phyloP scores from a whole-genome alignment of 805 yeast genomes.

The Lipomyces orientalis region DNA sequence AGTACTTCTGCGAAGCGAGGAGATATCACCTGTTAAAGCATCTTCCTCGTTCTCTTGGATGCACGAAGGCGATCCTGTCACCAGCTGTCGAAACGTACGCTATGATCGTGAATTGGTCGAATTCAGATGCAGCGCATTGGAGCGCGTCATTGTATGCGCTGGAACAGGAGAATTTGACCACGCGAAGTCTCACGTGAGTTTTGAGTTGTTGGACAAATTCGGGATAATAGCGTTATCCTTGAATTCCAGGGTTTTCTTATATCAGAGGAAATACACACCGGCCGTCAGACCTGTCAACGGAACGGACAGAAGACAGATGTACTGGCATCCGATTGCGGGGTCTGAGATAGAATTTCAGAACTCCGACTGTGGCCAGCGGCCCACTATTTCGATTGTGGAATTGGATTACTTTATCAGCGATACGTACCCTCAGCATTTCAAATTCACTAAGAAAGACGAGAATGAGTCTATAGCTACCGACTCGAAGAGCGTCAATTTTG shows the following conservation, averaged over 20 bases:
- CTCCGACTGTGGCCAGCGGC: not conserved
- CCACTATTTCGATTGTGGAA: conserved; percentile 19
- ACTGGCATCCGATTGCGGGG: conserved; percentile 24
- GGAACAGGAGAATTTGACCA: conserved; percentile 33
- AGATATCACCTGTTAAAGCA: not conserved
- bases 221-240: conserved; percentile 23
- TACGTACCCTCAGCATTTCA: conserved; percentile 14
- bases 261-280: not conserved
- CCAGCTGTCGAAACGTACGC: not conserved
- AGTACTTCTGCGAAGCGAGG: conserved; percentile 28
- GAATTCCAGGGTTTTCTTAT: conserved; percentile 26
- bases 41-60: not conserved
- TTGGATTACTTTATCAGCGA: conserved; percentile 24
- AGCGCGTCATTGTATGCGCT: conserved; percentile 17
- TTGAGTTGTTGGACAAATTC: conserved; percentile 20
- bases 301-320: not conserved
- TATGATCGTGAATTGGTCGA: conserved; percentile 27
- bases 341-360: conserved; percentile 10
- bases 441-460: not conserved
- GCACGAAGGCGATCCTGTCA: not conserved
- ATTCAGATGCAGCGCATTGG: conserved; percentile 17
- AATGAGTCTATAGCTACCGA: not conserved
- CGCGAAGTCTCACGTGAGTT: conserved; percentile 12
- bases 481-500: conserved; percentile 1
- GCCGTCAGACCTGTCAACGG: not conserved